Evolutionary conservation across 768 basidiomycete genomes (phyloP).

Genomic region (Leccinum obscurum): DNA sequence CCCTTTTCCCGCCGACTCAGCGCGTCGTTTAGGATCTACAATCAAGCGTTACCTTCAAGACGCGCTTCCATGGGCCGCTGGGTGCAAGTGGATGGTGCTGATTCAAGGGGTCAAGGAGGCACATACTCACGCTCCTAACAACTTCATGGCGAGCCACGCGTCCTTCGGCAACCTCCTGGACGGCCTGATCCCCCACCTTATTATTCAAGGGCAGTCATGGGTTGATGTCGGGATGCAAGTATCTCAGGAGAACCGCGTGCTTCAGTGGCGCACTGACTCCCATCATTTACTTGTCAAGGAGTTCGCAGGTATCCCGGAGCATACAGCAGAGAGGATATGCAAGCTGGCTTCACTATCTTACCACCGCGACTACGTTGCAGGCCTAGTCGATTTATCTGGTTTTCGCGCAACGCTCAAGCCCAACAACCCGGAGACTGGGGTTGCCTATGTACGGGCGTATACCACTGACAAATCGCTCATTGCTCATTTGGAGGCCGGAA

Average conservation of each 20-base stretch:
- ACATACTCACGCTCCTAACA: background rate
- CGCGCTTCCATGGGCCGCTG: background rate
- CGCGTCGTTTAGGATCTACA: background rate
- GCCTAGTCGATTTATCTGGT: background rate
- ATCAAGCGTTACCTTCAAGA: conserved; percentile 1
- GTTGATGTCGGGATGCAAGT: conserved; percentile 8
- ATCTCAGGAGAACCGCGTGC: conserved; percentile 4
- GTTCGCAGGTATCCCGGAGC: background rate
- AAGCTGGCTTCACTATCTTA: background rate
- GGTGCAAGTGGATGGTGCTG: conserved; percentile 10
- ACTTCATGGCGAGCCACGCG: background rate
- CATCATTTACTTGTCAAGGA: conserved; percentile 2
- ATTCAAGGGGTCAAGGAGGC: conserved; percentile 10
- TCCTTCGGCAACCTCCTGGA: background rate
- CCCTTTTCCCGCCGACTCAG: conserved; percentile 1
- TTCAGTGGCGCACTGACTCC: conserved; percentile 8
- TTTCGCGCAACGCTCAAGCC: background rate
- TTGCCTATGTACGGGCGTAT: conserved; percentile 7
- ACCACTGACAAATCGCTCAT: conserved; percentile 7
- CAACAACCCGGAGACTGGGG: background rate
- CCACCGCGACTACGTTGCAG: conserved; percentile 6
- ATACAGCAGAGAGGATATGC: background rate
- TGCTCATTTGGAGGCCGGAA: conserved; percentile 7
- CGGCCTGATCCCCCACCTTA: background rate
- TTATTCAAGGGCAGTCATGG: conserved; percentile 6